Evolutionary conservation across 106 monocot genomes (phyloP), one percentile per base, ranked within the genome.

Genomic region (Gastrodia elata): DNA sequence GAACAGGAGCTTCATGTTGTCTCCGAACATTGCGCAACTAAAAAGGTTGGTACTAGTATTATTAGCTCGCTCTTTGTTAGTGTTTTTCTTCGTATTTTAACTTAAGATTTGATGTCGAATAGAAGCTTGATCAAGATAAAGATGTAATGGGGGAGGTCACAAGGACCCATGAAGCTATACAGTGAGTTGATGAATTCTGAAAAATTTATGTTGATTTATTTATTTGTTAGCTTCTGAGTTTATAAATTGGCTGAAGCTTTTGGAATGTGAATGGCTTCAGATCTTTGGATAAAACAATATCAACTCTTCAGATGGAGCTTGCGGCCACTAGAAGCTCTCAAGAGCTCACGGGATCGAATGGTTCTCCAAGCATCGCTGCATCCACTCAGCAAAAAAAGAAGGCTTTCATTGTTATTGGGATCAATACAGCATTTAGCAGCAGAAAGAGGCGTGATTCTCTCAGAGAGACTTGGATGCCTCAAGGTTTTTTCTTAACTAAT

Each of bases 341-440:
- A 27, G 90, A 90, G 80, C 39, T 86, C 46, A 64, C 36, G 15
- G 76, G 78, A 15, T 14, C 74, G 5, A 77, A 77, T 72, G 82
- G 87, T 46, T 88, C 91, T 11, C 82, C 80, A 27, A 28, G 36
- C 26, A 78, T 58, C 34, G 7, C 71, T 22, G 77, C 70, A 34
- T 56, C 79, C 4, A 58, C 52, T 34, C 72, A 74, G 34, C 87
- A 68, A 26, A 90, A 70, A 82, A 88, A 90, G 86, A 97, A 93
- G 80, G 96, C 96, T 56, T 92, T 97, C 64, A 74, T 97, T 24
- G 92, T 97, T 42, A 93, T 97, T 78, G 96, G 96, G 71, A 90
- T 97, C 30, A 97, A 92, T 70, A 97, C 96, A 24, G 92, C 96
- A 68, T 97, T 97, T 73, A 97, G 96, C 77, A 97, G 96, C 84